Evolutionary conservation across 768 basidiomycete genomes (phyloP).

Genomic region (Leccinellum albellum): DNA sequence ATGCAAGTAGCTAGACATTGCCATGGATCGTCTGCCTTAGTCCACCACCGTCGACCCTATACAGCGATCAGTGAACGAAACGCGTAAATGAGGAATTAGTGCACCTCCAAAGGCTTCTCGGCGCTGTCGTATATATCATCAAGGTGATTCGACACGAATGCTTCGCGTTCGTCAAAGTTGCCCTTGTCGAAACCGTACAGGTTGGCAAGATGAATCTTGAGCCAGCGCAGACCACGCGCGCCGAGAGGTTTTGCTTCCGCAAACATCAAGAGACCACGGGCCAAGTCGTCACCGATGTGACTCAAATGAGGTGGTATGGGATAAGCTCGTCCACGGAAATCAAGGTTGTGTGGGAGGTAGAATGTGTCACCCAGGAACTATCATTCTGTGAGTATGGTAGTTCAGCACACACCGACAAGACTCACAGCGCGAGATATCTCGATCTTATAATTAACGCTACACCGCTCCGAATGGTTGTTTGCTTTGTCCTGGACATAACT

Average conservation of each 20-base stretch:
- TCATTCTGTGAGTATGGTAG: not conserved
- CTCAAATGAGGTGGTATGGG: slow-evolving; percentile 94
- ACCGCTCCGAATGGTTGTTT: slow-evolving; percentile 87
- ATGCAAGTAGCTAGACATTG: slow-evolving; percentile 92
- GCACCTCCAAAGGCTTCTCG: slow-evolving; percentile 68
- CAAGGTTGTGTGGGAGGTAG: slow-evolving; percentile 93
- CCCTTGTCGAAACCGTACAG: slow-evolving; percentile 93
- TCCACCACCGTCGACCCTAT: slow-evolving; percentile 85
- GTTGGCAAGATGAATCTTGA: slow-evolving; percentile 94
- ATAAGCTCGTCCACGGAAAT: slow-evolving; percentile 97
- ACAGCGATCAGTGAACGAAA: slow-evolving; percentile 1
- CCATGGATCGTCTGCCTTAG: slow-evolving; percentile 92
- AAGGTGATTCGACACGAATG: slow-evolving; percentile 68
- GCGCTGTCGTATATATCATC: slow-evolving; percentile 83
- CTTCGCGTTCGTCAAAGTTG: slow-evolving; percentile 87
- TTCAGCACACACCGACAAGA: slow-evolving; percentile 11
- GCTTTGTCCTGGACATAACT: slow-evolving; percentile 56
- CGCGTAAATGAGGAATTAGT: slow-evolving; percentile 20
- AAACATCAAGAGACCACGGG: slow-evolving; percentile 82
- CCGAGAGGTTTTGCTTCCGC: slow-evolving; percentile 77
- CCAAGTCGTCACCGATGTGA: slow-evolving; percentile 93
- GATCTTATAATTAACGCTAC: slow-evolving; percentile 92
- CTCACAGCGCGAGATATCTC: slow-evolving; percentile 90
- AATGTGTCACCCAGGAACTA: slow-evolving; percentile 86
- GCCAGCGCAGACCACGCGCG: slow-evolving; percentile 82